Conservation (phyloP, 306 rosid genomes). For the Corylus heterophylla region DNA sequence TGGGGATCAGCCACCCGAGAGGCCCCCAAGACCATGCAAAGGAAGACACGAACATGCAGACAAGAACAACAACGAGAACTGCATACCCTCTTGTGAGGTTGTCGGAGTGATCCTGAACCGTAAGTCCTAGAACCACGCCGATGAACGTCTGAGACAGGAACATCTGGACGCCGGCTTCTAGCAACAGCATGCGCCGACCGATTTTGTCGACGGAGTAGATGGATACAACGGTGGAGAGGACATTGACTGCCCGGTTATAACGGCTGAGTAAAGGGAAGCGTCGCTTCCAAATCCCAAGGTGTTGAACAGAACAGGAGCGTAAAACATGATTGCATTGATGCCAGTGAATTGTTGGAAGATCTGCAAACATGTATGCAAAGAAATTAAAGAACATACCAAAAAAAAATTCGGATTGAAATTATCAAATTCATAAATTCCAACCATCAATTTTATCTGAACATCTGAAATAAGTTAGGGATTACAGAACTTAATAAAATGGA, state of each 20-base stretch:
- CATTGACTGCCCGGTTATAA: slow-evolving; percentile 69
- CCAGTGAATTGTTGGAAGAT: slow-evolving; percentile 73
- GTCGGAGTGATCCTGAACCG: slow-evolving; percentile 37
- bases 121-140: slow-evolving; percentile 44
- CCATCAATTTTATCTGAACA: no score
- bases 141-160: slow-evolving; percentile 53
- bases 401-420: no score
- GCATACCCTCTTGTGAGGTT: slow-evolving; percentile 34
- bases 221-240: slow-evolving; percentile 55
- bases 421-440: no score
- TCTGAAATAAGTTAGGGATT: no score
- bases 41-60: slow-evolving; percentile 56
- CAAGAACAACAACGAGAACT: slow-evolving; percentile 55
- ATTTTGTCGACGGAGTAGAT: slow-evolving; percentile 47
- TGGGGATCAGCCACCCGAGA: slow-evolving; percentile 70
- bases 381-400: not conserved
- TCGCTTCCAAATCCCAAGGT: slow-evolving; percentile 49
- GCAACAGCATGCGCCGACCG: slow-evolving; percentile 47
- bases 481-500: no score
- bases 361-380: slow-evolving; percentile 9
- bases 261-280: slow-evolving; percentile 58
- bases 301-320: slow-evolving; percentile 63
- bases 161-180: slow-evolving; percentile 73
- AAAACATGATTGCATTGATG: slow-evolving; percentile 71
- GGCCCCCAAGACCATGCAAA: slow-evolving; percentile 89